Evolutionary conservation across 1,284 basidiomycete species (phyloP).

Genomic region (Boletus subluridellus): DNA sequence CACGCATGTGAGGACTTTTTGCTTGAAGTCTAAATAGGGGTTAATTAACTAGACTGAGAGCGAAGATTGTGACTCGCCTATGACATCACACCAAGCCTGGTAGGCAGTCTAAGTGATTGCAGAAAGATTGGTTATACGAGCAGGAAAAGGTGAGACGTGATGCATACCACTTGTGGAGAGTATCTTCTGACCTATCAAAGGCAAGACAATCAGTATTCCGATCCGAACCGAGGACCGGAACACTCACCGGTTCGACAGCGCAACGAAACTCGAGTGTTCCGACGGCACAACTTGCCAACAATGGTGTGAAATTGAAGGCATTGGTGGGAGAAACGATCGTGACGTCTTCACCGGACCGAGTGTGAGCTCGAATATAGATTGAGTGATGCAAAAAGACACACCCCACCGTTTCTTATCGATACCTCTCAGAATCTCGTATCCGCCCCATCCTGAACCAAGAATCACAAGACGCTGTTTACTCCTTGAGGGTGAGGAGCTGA

Average conservation of each 20-base stretch:
- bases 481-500: slow-evolving; percentile 36
- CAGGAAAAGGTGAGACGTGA: neutral
- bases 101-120: slow-evolving; percentile 47
- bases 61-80: slow-evolving; percentile 39
- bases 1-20: slow-evolving; percentile 59
- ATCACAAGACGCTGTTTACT: slow-evolving; percentile 70
- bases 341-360: slow-evolving; percentile 47
- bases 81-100: slow-evolving; percentile 71
- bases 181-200: slow-evolving; percentile 49
- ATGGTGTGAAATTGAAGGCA: slow-evolving; percentile 82
- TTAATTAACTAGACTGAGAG: slow-evolving; percentile 7
- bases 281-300: slow-evolving; percentile 73
- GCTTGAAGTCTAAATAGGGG: slow-evolving; percentile 52
- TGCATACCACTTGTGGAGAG: slow-evolving; percentile 52
- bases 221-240: slow-evolving; percentile 22
- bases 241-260: slow-evolving; percentile 71
- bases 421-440: slow-evolving; percentile 65
- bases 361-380: slow-evolving; percentile 9
- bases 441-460: slow-evolving; percentile 83
- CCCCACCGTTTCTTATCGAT: slow-evolving; percentile 69
- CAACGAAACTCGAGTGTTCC: slow-evolving; percentile 81
- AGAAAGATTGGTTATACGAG: neutral
- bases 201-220: neutral
- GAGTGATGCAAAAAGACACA: slow-evolving; percentile 32
- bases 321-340: slow-evolving; percentile 70